Conservation (phyloP, 139 green algal genomes). For the Chlamydomonas sphaeroides region DNA sequence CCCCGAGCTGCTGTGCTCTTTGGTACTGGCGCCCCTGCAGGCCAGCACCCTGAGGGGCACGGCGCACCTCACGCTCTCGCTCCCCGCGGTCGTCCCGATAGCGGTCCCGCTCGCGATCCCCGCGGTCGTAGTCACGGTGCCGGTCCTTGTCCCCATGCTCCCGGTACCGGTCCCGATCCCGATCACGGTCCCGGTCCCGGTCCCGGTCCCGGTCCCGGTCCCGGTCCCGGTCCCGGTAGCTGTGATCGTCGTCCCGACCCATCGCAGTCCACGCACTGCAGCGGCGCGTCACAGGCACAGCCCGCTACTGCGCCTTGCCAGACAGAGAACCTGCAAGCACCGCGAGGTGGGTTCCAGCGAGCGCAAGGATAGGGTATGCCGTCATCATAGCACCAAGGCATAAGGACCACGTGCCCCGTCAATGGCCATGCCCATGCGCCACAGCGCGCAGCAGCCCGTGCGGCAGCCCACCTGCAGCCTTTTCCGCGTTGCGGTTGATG, state of each 20-base stretch:
- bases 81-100: not conserved
- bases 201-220: conserved; percentile 23
- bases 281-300: too few species aligned
- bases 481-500: conserved; percentile 54
- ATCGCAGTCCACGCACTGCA: too few species aligned
- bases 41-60: too few species aligned
- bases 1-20: too few species aligned
- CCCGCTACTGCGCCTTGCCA: conserved; percentile 49
- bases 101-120: not conserved
- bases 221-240: conserved; percentile 13
- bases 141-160: not conserved
- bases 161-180: not conserved
- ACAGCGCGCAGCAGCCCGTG: not conserved
- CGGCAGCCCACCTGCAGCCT: not conserved
- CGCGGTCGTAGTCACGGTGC: not conserved
- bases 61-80: not conserved
- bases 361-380: too few species aligned
- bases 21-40: too few species aligned
- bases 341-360: too few species aligned
- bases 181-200: not conserved
- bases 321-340: conserved; percentile 58
- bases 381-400: too few species aligned
- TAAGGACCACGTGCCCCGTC: too few species aligned
- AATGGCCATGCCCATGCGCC: too few species aligned
- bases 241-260: conserved; percentile 24